Conservation (phyloP, 139 green algal species). For the Yamagishiella unicocca region DNA sequence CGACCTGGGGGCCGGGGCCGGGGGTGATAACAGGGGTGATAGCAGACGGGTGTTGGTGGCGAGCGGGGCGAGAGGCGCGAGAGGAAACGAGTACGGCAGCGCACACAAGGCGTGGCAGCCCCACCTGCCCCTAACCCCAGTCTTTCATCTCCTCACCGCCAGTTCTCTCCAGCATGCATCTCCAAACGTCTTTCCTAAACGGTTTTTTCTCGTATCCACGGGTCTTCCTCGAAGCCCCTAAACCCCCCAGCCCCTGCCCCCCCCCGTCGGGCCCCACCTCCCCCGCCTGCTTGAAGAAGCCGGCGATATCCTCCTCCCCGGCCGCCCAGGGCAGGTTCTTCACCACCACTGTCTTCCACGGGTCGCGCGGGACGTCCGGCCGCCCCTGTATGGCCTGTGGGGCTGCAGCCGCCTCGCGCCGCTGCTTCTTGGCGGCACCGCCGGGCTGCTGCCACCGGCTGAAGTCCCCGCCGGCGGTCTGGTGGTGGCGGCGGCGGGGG, state of each 20-base stretch:
- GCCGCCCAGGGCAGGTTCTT: constrained; percentile 82
- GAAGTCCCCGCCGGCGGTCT: constrained; percentile 17
- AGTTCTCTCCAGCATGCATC: too few species aligned
- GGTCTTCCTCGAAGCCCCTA: too few species aligned
- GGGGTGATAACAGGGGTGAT: not conserved
- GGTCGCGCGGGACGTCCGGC: constrained; percentile 69
- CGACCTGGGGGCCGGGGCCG: constrained; percentile 47
- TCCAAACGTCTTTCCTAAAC: too few species aligned
- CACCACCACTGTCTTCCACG: constrained; percentile 76
- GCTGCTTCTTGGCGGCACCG: constrained; percentile 51
- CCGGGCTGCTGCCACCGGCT: constrained; percentile 62
- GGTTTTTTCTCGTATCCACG: too few species aligned
- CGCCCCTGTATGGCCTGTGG: not conserved
- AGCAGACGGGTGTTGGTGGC: too few species aligned
- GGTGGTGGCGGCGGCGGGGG: not conserved
- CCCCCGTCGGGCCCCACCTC: constrained; percentile 38
- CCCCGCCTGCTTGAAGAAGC: constrained; percentile 80
- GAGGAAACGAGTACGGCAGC: too few species aligned
- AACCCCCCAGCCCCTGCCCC: not conserved
- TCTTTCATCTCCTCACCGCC: too few species aligned
- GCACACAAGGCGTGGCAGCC: too few species aligned
- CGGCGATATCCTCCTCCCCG: constrained; percentile 74
- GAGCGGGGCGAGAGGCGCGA: too few species aligned
- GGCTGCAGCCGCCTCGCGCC: not conserved
- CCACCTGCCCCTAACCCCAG: too few species aligned